Conservation (phyloP, 768 basidiomycete genomes). For the Podaxis pistillaris region DNA sequence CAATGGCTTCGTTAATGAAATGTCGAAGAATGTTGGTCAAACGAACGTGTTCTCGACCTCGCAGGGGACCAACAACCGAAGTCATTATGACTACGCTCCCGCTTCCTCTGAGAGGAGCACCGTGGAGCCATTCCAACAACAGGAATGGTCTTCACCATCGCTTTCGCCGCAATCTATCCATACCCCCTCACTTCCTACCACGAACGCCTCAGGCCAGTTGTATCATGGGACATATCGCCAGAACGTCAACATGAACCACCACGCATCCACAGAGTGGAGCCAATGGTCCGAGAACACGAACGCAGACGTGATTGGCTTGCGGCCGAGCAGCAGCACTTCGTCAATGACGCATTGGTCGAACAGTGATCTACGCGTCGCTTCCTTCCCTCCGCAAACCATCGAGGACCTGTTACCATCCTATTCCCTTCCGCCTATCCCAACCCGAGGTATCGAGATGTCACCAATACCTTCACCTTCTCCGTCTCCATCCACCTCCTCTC, state of each 20-base stretch:
- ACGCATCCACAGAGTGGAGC: constrained; percentile 1
- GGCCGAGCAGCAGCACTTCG: background rate
- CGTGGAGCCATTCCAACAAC: background rate
- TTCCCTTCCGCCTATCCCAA: constrained; percentile 9
- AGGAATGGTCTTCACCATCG: constrained; percentile 9
- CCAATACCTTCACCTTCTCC: constrained; percentile 34
- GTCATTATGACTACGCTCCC: constrained; percentile 8
- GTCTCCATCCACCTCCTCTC: constrained; percentile 22
- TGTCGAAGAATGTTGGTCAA: background rate
- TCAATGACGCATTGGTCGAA: constrained; percentile 6
- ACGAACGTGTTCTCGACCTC: constrained; percentile 8
- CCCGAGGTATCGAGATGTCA: constrained; percentile 27
- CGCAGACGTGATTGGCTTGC: constrained; percentile 1
- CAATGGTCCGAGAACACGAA: constrained; percentile 8
- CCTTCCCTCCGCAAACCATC: constrained; percentile 1
- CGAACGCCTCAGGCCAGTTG: background rate
- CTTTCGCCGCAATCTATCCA: constrained; percentile 8
- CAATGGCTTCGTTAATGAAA: constrained; percentile 7
- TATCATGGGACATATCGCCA: background rate
- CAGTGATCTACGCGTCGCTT: constrained; percentile 8
- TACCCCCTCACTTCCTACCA: constrained; percentile 3
- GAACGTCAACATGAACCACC: background rate
- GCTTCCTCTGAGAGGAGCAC: constrained; percentile 13
- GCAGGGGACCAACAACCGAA: background rate
- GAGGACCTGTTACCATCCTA: constrained; percentile 7